Evolutionary conservation across 1,139 yeast species (phyloP), one percentile per base, ranked within the genome.

Genomic region (Zhuliangozyma blackwelliae): DNA sequence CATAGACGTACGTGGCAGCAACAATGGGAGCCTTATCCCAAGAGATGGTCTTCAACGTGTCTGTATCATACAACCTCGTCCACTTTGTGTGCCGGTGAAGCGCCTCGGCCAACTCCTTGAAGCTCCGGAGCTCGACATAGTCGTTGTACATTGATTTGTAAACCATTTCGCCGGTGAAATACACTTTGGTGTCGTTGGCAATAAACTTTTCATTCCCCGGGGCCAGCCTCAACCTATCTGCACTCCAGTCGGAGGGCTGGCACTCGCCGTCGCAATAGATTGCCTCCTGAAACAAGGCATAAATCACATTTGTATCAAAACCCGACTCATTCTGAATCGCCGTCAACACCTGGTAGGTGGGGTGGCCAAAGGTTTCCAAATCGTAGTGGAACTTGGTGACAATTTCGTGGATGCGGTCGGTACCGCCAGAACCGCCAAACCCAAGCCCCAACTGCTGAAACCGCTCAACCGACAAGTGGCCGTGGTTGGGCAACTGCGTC

Each of bases 141-240:
- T 75, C 80, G 13, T 70, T 73, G 44, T 54, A 67, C 73, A 75
- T 73, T 10, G 72, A 66, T 40, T 65, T 62, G 51, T 56, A 74
- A 28, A 77, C 77, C 78, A 77, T 75, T 47, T 77, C 82, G 7
- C 82, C 79, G 1, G 80, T 75, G 51, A 77, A 77, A 42, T 53
- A 70, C 3, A 65, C 59, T 1, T 40, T 51, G 9, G 39, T 31
- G 5, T 40, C 41, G 7, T 44, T 39, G 37, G 45, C 57, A 1
- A 59, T 61, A 45, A 57, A 68, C 10, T 46, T 38, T 12, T 45
- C 46, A 41, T 65, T 56, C 5, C 53, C 63, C 2, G 56, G 49
- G 2, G 39, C 35, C 26, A 54, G 49, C 34, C 75, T 57, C 27
- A 64, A 47, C 35, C 75, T 55, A 23, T 71, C 68, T 2, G 80